Base-by-base conservation (phyloP, 1,284 basidiomycete species). In the Puccinia polysora region DNA sequence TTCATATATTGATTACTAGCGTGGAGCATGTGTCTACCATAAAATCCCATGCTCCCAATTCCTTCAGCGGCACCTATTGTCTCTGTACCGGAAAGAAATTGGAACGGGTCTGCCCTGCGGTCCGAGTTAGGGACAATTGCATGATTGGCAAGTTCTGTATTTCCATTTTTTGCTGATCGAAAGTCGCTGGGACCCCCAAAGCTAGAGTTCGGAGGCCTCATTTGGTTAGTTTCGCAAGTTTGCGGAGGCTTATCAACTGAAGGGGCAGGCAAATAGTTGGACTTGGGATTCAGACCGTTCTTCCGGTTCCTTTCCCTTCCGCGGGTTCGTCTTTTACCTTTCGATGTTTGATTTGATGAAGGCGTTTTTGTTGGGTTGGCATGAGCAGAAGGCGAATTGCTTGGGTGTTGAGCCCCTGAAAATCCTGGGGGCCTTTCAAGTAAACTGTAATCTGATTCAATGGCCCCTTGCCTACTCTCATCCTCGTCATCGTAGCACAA, bases 371-470 rank as follows among this genome's bases (percentile, higher is more conserved):
- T 45, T n/a, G 65, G 30, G 14, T 40, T 4, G 7, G 20, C 15
- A 32, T 45, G 30, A 23, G 47, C 30, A 10, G 64, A 30, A 10
- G 49, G n/a, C 28, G 65, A 45, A 50, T 7, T 25, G 30, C 25
- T 10, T n/a, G 50, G 20, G 30, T 52, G 23, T 38, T 56, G 25
- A 36, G 30, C 34, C 5, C 28, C 43, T 14, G 43, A n/a, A 18
- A 18, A 34, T n/a, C 15, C 62, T 43, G 38, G 47, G 4, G 65
- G 65, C 45, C 65, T 69, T 34, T 69, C 38, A 12, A 69, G 43
- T 14, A 69, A 10, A 30, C 53, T 58, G 34, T 69, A 69, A 59
- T 69, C 65, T 15, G 65, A 45, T 25, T 69, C 55, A 2, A 62
- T 23, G 6, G 53, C 40, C 14, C 55, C 65, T 30, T 4, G n/a